Evolutionary conservation across 2,329 filamentous ascomycete genomes (phyloP), one percentile per base, ranked within the genome.

Genomic region (Colletotrichum plurivorum): DNA sequence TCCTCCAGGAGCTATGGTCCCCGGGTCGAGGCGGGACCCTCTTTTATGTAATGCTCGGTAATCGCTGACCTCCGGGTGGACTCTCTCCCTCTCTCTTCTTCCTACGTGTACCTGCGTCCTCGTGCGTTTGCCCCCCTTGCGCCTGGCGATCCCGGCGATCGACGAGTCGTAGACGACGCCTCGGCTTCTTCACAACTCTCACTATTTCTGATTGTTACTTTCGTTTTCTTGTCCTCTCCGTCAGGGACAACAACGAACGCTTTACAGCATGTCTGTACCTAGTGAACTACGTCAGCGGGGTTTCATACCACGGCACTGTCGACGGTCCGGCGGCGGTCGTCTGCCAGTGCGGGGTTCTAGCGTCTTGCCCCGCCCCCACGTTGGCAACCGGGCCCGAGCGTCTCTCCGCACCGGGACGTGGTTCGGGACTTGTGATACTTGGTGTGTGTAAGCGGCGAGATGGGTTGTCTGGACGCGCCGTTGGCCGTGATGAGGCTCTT

Each of bases 41-140:
- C 66, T 69, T 36, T 70, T 70, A 69, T 69, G 57, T 70, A 70
- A 70, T 70, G 67, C 67, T 70, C 57, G 49, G 63, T 70, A 70
- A 70, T 70, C 67, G 49, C 63, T 45, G n/a, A 18, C n/a, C 15
- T 66, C 43, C 45, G 18, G 56, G 45, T 69, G 66, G 66, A 51
- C 43, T 68, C 18, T 39, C 10, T 49, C 31, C 16, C 20, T 45
- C 25, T 9, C 43, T 4, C n/a, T 18, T 13, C 43, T 46, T 13
- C 13, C 36, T 45, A 13, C n/a, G 22, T 43, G 16, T 43, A 43
- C 58, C 58, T 52, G 48, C 58, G 49, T 59, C 45, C 31, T 36
- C 8, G 31, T n/a, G 27, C 36, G 12, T 20, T 43, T 5, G 22
- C 22, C 22, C 20, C 31, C 27, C 31, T 10, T 10, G 31, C 31